Conservation (phyloP, 305 asterid genomes). For the Solanum hybrid region DNA sequence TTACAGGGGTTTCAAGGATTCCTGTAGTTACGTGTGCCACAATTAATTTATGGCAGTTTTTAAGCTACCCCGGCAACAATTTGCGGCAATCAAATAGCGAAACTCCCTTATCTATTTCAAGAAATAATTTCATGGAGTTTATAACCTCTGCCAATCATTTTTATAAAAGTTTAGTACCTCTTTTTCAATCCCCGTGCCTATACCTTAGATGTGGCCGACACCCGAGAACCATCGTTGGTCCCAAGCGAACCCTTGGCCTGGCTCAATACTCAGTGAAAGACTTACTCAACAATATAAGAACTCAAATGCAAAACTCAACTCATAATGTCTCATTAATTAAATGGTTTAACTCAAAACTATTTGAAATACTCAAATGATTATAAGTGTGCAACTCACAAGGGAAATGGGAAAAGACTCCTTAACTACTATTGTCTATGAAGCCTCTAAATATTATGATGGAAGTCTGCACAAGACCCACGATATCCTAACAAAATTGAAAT, state of each 20-base stretch:
- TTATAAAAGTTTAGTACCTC: background rate
- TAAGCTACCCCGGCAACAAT: background rate
- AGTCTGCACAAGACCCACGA: background rate
- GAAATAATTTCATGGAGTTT: background rate
- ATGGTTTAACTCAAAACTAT: too few species aligned
- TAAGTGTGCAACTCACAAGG: background rate
- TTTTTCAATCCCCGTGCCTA: background rate
- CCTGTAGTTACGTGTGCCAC: background rate
- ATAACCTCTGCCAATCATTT: background rate
- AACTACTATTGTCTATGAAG: background rate
- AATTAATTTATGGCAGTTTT: too few species aligned
- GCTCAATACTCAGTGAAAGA: background rate
- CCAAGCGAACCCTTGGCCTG: background rate
- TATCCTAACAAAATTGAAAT: background rate
- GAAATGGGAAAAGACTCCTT: background rate
- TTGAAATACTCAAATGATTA: too few species aligned
- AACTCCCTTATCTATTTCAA: too few species aligned
- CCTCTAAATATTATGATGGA: background rate
- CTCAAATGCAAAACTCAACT: background rate
- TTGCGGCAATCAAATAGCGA: background rate
- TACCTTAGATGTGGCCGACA: accelerated
- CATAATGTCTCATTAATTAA: background rate
- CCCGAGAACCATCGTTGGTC: background rate
- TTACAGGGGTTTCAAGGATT: background rate
- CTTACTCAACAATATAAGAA: background rate